A percentile compares a stretch with the other conserved stretches of the same genome.
Conservation (phyloP, 345 rosid genomes). For the Angophora floribunda region DNA sequence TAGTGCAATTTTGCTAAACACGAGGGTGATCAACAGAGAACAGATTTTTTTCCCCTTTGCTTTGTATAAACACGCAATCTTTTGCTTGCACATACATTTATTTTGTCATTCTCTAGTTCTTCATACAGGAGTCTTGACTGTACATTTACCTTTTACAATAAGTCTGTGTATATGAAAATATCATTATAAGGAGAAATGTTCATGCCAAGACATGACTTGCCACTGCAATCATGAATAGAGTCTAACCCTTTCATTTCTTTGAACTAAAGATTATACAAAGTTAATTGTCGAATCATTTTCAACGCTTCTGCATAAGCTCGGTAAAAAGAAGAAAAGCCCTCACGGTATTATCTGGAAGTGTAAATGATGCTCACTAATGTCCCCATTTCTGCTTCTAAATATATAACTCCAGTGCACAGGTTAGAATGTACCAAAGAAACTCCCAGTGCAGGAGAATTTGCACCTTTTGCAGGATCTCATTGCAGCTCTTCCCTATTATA, state of each 20-base stretch:
- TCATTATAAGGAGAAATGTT: neutral
- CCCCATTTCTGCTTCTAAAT: neutral
- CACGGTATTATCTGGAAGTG: neutral
- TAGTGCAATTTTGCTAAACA: neutral
- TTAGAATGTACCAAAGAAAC: neutral
- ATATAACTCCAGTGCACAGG: neutral
- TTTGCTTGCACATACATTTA: neutral
- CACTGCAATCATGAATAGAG: neutral
- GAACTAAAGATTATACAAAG: neutral
- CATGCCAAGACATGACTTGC: neutral
- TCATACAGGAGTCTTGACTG: neutral
- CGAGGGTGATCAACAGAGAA: neutral
- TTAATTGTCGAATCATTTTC: neutral
- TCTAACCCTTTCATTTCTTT: neutral
- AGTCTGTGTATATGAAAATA: neutral
- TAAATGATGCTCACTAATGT: neutral
- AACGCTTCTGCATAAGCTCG: neutral
- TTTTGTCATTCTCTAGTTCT: neutral
- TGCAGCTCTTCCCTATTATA: neutral
- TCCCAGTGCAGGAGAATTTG: neutral
- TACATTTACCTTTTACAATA: neutral
- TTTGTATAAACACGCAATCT: neutral
- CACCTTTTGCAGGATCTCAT: neutral
- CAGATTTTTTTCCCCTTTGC: neutral
- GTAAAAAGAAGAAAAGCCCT: neutral